Conservation (phyloP, 164 flowering plant genomes). For the Berberis vulgaris region DNA sequence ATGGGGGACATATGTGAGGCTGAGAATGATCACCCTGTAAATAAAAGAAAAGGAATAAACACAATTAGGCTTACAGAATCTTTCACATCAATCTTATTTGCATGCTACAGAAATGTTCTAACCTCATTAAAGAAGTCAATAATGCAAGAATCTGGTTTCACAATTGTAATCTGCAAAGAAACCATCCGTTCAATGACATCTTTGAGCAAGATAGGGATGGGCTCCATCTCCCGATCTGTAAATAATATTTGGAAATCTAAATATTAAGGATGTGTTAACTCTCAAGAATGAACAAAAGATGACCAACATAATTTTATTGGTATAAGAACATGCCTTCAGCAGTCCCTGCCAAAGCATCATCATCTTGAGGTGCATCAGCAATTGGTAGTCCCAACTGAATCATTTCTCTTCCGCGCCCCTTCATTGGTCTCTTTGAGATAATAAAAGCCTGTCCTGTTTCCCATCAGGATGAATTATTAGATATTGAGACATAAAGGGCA, state of each 20-base stretch:
- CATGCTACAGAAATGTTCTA: conserved; percentile 1
- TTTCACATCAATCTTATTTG: neutral
- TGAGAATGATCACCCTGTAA: conserved; percentile 86
- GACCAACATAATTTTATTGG: neutral
- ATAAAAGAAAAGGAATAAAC: neutral
- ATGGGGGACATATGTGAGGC: conserved; percentile 54
- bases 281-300: neutral
- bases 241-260: conserved; percentile 2
- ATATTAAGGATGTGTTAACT: neutral
- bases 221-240: conserved; percentile 59
- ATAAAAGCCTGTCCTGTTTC: conserved; percentile 70
- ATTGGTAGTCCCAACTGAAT: conserved; percentile 71
- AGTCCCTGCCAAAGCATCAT: conserved; percentile 37
- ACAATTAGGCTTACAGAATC: conserved; percentile 7
- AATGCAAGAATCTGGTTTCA: conserved; percentile 69
- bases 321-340: conserved; percentile 45
- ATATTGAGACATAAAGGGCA: neutral
- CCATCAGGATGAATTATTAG: conserved; percentile 3
- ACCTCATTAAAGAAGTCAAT: conserved; percentile 76
- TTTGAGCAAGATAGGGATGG: conserved; percentile 59
- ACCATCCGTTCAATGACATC: conserved; percentile 57
- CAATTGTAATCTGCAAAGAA: conserved; percentile 32
- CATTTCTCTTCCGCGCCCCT: conserved; percentile 86
- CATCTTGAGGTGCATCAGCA: conserved; percentile 59
- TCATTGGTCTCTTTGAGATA: conserved; percentile 61